Base-by-base conservation (phyloP, 257 asterid species). In the Parsonsia alboflavescens region DNA sequence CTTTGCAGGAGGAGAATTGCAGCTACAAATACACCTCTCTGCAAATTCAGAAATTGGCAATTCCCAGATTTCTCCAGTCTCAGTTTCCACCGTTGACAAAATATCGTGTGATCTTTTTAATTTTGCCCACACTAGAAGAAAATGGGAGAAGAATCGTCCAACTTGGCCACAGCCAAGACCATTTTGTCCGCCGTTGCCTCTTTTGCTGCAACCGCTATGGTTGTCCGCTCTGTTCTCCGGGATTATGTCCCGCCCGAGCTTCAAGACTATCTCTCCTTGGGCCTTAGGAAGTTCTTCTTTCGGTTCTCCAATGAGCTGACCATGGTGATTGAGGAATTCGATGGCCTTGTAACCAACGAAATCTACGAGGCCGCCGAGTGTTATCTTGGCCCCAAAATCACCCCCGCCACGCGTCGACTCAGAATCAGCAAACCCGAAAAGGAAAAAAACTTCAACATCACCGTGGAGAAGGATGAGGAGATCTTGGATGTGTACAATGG, bases 311-410 rank as follows among this genome's bases (percentile, higher is more conserved):
- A 79, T 77, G 79, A 86, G 64, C 33, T 85, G 6, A 90, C 93
- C 0, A 59, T 89, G 68, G 91, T 89, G 50, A 79, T 90, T 54
- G 88, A 88, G 3, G 91, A 88, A 73, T 82, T 77, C 72, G 93
- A 84, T 3, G 94, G 92, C 9, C 57, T 89, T 7, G 80, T 19
- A 61, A 66, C 5, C 77, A 89, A 88, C 74, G 83, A 87, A 72
- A 76, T 89, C 80, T 89, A 84, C 39, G 39, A 33, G 39, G 39
- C 39, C 39, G 39, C 39, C 39, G 39, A 33, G 39, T 33, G 39
- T 33, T 33, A 33, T 33, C 39, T 33, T 33, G 39, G 39, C 39
- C 39, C 39, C 39, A 33, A 33, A 33, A 33, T 33, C 39, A 33
- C 39, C 3, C 39, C 39, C 39, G 39, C 1, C 39, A 33, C 39